phyloP scores from a whole-genome alignment of 1,284 basidiomycete species.

The Irpex sp. region DNA sequence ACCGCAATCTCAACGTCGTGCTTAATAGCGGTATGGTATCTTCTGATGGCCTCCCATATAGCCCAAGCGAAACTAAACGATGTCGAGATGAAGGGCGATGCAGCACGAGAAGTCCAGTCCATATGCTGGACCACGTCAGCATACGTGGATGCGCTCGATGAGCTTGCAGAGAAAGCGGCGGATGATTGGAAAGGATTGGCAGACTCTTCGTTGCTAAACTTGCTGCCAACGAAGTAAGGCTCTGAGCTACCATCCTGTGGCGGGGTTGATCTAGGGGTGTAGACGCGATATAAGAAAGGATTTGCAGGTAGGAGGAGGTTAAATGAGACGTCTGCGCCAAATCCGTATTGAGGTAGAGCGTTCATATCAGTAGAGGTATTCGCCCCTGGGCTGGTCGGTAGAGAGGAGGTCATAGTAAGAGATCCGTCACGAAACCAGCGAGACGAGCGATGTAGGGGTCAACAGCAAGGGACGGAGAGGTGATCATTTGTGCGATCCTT shows the following conservation, averaged over 20 bases:
- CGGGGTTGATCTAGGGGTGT: constrained; percentile 62
- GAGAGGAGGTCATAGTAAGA: constrained; percentile 8
- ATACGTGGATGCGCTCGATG: constrained; percentile 39
- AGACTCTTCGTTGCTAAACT: constrained; percentile 41
- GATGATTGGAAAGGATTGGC: constrained; percentile 11
- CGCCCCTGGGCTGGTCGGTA: constrained; percentile 1
- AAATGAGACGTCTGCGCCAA: constrained; percentile 59
- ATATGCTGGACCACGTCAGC: constrained; percentile 62
- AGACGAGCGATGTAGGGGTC: constrained; percentile 3
- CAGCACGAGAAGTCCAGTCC: constrained; percentile 69
- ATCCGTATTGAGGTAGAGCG: constrained; percentile 69
- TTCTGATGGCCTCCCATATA: constrained; percentile 73
- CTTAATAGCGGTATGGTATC: constrained; percentile 65
- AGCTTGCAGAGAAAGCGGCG: constrained; percentile 14
- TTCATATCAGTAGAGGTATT: constrained; percentile 2
- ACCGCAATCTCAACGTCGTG: constrained; percentile 73
- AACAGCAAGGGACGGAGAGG: background rate
- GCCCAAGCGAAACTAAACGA: constrained; percentile 79
- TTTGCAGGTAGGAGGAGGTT: constrained; percentile 56
- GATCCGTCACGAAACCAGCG: background rate
- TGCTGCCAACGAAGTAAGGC: constrained; percentile 60
- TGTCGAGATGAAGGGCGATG: constrained; percentile 66
- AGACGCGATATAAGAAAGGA: constrained; percentile 72
- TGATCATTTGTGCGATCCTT: background rate
- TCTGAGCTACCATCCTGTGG: constrained; percentile 50